Percentiles rank a stretch among this genome's conserved stretches.
These are phyloP conservation scores for Trypanosoma theileri DNA, from an alignment of 208 protist species.

Conservation along the genomic window DNA sequence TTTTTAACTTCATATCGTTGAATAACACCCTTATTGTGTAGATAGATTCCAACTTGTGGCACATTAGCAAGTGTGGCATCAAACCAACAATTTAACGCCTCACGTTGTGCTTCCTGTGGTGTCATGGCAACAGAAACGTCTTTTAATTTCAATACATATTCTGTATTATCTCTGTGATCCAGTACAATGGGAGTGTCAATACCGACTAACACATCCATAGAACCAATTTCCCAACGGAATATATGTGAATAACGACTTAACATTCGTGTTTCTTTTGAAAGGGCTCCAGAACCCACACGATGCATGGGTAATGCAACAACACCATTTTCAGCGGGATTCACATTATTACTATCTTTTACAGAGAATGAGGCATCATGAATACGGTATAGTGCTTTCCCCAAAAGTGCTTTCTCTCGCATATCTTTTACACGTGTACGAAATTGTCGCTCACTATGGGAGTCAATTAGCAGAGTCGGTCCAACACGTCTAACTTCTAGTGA, in stretches of 20 bases:
- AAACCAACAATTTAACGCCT: slow-evolving; percentile 76
- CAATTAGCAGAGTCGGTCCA: slow-evolving; percentile 68
- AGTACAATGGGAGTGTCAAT: slow-evolving; percentile 79
- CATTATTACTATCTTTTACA: not conserved
- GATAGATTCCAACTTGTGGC: slow-evolving; percentile 73
- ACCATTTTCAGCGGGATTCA: slow-evolving; percentile 2
- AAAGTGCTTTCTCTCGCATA: slow-evolving; percentile 57
- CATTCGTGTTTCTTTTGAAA: slow-evolving; percentile 15
- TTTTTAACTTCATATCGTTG: slow-evolving; percentile 70
- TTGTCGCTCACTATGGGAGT: slow-evolving; percentile 34
- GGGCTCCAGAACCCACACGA: slow-evolving; percentile 31
- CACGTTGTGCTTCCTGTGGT: slow-evolving; percentile 45
- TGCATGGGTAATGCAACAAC: slow-evolving; percentile 33
- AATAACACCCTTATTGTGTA: slow-evolving; percentile 76
- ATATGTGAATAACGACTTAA: slow-evolving; percentile 66
- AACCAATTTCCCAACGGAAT: slow-evolving; percentile 72
- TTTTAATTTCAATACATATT: slow-evolving; percentile 65
- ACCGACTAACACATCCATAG: slow-evolving; percentile 74
- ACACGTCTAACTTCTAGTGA: slow-evolving; percentile 59
- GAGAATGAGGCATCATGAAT: slow-evolving; percentile 38
- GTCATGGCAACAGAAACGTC: slow-evolving; percentile 32
- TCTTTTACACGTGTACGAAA: slow-evolving; percentile 44
- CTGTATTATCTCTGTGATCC: slow-evolving; percentile 56
- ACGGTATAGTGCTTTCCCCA: slow-evolving; percentile 80
- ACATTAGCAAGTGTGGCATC: slow-evolving; percentile 82